phyloP scores from a whole-genome alignment of 2,329 filamentous ascomycete species.

The Rhynchosporium secalis region DNA sequence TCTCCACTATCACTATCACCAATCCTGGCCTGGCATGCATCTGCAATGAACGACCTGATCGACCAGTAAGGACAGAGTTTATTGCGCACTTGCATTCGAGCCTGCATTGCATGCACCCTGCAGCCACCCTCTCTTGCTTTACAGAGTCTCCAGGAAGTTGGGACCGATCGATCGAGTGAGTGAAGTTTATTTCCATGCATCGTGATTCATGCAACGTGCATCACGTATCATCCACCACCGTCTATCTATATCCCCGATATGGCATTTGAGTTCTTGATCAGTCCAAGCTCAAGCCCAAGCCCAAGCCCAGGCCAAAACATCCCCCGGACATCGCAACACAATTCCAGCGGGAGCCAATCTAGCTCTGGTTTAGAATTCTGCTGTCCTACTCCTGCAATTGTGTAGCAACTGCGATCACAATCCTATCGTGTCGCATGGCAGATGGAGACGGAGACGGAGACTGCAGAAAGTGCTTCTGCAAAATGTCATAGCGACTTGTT shows the following conservation, averaged over 20 bases:
- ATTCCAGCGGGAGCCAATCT: slow-evolving; percentile 1
- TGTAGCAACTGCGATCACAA: neutral
- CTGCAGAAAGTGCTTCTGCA: neutral
- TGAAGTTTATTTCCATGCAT: slow-evolving; percentile 13
- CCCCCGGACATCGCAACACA: neutral
- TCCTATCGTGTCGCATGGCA: neutral
- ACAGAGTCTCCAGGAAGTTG: neutral
- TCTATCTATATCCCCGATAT: neutral
- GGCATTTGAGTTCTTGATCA: neutral
- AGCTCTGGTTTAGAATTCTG: neutral
- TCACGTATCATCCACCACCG: neutral
- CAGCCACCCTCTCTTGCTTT: slow-evolving; percentile 24
- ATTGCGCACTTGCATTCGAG: slow-evolving; percentile 17
- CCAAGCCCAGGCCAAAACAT: neutral
- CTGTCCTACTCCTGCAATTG: slow-evolving; percentile 11
- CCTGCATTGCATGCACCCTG: slow-evolving; percentile 15
- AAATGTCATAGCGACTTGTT: slow-evolving; percentile 1
- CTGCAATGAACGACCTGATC: slow-evolving; percentile 7
- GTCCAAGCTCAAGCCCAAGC: neutral
- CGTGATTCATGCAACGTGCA: neutral
- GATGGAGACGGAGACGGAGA: neutral
- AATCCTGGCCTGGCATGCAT: slow-evolving; percentile 13
- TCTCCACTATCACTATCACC: slow-evolving; percentile 22
- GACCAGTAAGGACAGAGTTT: slow-evolving; percentile 27
- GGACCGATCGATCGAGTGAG: slow-evolving; percentile 22